Evolutionary conservation across 2,329 filamentous ascomycete species (phyloP).

Genomic region (Annulohypoxylon truncatum): DNA sequence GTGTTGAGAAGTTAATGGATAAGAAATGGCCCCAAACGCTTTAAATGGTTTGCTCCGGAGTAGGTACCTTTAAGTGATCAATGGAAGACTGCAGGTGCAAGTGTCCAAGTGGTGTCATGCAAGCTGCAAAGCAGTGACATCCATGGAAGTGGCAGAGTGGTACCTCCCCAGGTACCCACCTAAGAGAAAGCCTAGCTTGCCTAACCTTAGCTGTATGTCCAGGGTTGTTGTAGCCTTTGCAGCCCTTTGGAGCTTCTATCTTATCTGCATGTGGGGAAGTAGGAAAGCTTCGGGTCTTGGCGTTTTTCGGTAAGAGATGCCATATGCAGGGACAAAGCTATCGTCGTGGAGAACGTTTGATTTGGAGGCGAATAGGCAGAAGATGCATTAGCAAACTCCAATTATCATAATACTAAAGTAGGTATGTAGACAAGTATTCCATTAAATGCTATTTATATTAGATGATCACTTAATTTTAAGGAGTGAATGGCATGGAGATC

Average conservation of each 20-base stretch:
- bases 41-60: slow-evolving; percentile 26
- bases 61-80: slow-evolving; percentile 19
- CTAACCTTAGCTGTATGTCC: slow-evolving; percentile 13
- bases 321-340: slow-evolving; percentile 31
- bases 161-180: slow-evolving; percentile 34
- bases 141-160: slow-evolving; percentile 6
- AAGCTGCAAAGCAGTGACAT: slow-evolving; percentile 38
- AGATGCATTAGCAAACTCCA: background rate
- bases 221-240: background rate
- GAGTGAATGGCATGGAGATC: background rate
- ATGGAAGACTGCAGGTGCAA: slow-evolving; percentile 37
- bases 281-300: slow-evolving; percentile 16
- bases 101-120: slow-evolving; percentile 33
- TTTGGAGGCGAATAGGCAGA: slow-evolving; percentile 17
- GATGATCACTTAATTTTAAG: background rate
- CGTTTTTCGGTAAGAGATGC: slow-evolving; percentile 13
- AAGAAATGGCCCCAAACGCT: slow-evolving; percentile 18
- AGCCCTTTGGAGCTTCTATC: slow-evolving; percentile 41
- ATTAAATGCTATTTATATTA: background rate
- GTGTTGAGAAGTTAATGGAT: slow-evolving; percentile 35
- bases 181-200: slow-evolving; percentile 23
- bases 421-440: background rate
- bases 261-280: slow-evolving; percentile 45
- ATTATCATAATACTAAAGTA: background rate
- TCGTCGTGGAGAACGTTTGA: slow-evolving; percentile 1